phyloP scores from a whole-genome alignment of 2,329 filamentous ascomycete species.

The Ophiostoma sp. region DNA sequence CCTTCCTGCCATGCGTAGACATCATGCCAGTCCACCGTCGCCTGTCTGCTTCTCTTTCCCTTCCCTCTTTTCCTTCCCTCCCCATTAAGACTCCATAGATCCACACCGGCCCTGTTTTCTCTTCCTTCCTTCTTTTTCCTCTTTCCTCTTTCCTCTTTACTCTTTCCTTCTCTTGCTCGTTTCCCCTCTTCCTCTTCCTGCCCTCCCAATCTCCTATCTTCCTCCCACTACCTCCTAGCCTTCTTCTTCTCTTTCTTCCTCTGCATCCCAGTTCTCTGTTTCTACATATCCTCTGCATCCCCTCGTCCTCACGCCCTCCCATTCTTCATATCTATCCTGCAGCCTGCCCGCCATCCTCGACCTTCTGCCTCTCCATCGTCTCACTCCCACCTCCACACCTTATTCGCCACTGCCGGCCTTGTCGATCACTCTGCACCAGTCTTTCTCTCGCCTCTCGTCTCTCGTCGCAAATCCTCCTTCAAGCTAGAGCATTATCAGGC shows the following conservation, averaged over 20 bases:
- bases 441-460: neutral
- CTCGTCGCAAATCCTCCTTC: slow-evolving; percentile 3
- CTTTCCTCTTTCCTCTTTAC: neutral
- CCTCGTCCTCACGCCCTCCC: neutral
- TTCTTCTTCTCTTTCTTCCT: slow-evolving; percentile 3
- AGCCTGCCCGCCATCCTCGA: neutral
- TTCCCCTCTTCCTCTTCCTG: slow-evolving; percentile 11
- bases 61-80: neutral
- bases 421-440: slow-evolving; percentile 7
- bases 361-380: neutral
- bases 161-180: slow-evolving; percentile 4
- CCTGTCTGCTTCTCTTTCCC: neutral
- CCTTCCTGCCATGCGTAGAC: neutral
- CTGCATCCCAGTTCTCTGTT: slow-evolving; percentile 7
- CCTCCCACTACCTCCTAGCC: neutral
- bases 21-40: neutral
- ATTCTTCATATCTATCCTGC: no score
- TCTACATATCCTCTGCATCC: slow-evolving; percentile 8
- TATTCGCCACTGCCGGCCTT: slow-evolving; percentile 4
- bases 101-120: slow-evolving; percentile 10
- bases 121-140: slow-evolving; percentile 13
- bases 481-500: neutral
- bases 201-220: no score
- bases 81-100: slow-evolving; percentile 13
- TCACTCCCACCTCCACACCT: neutral